These are phyloP conservation scores for Chimonanthus salicifolius DNA, from an alignment of 164 flowering plant species.

Conservation along the genomic window DNA sequence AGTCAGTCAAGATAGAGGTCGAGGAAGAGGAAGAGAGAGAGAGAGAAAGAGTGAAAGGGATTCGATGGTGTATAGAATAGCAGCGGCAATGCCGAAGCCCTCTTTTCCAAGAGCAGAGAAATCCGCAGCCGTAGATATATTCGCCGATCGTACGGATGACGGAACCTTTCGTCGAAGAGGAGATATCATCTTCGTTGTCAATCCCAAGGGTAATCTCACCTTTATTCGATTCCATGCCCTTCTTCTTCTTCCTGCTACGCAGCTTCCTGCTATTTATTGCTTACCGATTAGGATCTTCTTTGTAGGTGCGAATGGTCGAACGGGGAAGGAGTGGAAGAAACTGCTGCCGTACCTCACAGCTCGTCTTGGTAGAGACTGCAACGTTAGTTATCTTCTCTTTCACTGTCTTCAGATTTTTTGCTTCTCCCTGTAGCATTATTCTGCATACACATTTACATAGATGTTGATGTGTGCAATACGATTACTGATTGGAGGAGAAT, in stretches of 20 bases:
- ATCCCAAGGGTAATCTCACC: conserved; percentile 55
- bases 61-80: conserved; percentile 24
- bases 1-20: not conserved
- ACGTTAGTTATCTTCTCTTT: conserved; percentile 42
- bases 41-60: not conserved
- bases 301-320: conserved; percentile 92
- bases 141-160: conserved; percentile 20
- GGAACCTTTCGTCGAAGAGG: conserved; percentile 46
- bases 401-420: not conserved
- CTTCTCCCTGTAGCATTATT: not conserved
- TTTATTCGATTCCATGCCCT: not conserved
- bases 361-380: conserved; percentile 58
- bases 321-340: conserved; percentile 90
- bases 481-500: too few relatives aligned
- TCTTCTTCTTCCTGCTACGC: not conserved
- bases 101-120: conserved; percentile 37
- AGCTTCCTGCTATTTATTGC: not conserved
- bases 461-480: not conserved
- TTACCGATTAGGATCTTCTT: not conserved
- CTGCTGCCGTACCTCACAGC: conserved; percentile 67
- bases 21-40: too few relatives aligned
- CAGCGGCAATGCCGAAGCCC: conserved; percentile 42
- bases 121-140: conserved; percentile 46
- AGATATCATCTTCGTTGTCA: conserved; percentile 88
- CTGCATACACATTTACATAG: too few relatives aligned